A percentile compares a stretch with the other conserved stretches of the same genome.
These are phyloP conservation scores for Staphylotrichum tortipilum DNA, from an alignment of 495 filamentous ascomycete genomes.

Conservation along the genomic window DNA sequence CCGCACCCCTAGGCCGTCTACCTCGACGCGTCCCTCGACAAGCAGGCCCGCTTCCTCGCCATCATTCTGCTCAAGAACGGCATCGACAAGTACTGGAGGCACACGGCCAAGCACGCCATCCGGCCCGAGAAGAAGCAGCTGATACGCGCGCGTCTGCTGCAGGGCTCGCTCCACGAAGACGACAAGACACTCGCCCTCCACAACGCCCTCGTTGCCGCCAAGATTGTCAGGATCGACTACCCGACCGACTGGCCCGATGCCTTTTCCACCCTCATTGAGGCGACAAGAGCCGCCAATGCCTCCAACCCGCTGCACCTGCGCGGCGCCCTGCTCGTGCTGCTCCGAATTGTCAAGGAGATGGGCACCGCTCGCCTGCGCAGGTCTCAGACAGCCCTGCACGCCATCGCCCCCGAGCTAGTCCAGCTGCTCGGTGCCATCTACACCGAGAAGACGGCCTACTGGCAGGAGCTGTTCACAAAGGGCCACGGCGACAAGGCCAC, in stretches of 20 bases:
- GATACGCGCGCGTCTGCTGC: conserved; percentile 64
- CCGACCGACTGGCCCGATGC: conserved; percentile 70
- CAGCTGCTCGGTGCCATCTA: conserved; percentile 71
- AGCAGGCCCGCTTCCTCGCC: conserved; percentile 73
- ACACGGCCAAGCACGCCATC: conserved; percentile 58
- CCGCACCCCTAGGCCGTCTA: conserved; percentile 54
- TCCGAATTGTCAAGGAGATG: conserved; percentile 85
- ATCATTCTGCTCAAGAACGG: conserved; percentile 94
- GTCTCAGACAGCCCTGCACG: conserved; percentile 63
- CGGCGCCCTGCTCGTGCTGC: conserved; percentile 64
- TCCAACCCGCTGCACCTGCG: conserved; percentile 49
- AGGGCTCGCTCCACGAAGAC: conserved; percentile 64
- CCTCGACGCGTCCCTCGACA: conserved; percentile 63
- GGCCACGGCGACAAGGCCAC: conserved; percentile 44
- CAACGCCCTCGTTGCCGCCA: conserved; percentile 78
- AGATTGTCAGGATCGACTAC: conserved; percentile 81
- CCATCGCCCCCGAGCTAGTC: conserved; percentile 69
- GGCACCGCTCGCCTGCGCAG: conserved; percentile 64
- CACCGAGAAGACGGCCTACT: conserved; percentile 58
- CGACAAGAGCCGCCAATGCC: conserved; percentile 43
- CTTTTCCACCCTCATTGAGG: conserved; percentile 48
- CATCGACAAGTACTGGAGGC: conserved; percentile 90
- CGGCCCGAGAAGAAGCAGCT: conserved; percentile 61
- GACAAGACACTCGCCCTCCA: conserved; percentile 67
- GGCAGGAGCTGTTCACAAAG: conserved; percentile 52